These are phyloP conservation scores for Rhizomucor miehei DNA, from an alignment of 371 early-diverging fungal genomes.

Conservation along the genomic window DNA sequence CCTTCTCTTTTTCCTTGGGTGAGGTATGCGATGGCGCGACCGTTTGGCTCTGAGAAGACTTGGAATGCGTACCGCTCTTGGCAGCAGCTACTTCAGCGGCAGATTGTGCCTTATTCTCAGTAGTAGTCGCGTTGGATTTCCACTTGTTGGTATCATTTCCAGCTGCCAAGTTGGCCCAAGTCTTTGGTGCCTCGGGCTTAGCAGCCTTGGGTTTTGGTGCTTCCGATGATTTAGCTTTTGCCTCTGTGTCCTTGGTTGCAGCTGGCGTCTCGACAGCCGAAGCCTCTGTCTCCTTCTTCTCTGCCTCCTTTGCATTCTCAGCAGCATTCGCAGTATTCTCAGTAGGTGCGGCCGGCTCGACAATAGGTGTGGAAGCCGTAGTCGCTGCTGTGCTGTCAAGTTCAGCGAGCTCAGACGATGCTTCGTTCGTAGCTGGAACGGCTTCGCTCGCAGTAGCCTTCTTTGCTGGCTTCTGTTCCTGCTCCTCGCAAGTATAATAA, in stretches of 20 bases:
- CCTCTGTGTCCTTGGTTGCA: neutral
- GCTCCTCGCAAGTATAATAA: slow-evolving; percentile 15
- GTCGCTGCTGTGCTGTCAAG: slow-evolving; percentile 18
- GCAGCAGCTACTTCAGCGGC: too few relatives aligned
- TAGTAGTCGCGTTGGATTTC: slow-evolving; percentile 1
- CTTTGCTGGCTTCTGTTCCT: slow-evolving; percentile 4
- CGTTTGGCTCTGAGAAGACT: too few relatives aligned
- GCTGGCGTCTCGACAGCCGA: neutral
- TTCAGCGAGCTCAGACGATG: slow-evolving; percentile 5
- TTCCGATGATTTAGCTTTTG: neutral
- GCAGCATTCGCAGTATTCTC: neutral
- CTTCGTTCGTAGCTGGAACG: slow-evolving; percentile 3
- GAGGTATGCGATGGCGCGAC: too few relatives aligned
- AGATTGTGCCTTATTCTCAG: neutral
- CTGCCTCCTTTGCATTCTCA: slow-evolving; percentile 1
- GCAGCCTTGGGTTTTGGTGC: slow-evolving; percentile 5
- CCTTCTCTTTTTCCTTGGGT: too few relatives aligned
- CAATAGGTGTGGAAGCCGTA: slow-evolving; percentile 14
- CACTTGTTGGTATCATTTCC: slow-evolving; percentile 6
- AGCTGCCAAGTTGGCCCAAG: slow-evolving; percentile 53
- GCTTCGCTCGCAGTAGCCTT: slow-evolving; percentile 2
- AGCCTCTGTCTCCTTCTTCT: slow-evolving; percentile 2
- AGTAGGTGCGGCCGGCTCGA: slow-evolving; percentile 1
- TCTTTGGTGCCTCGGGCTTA: slow-evolving; percentile 28
- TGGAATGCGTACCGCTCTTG: too few relatives aligned